These are phyloP conservation scores for Helminthosporium solani DNA, from an alignment of 2,329 filamentous ascomycete genomes.

Conservation along the genomic window DNA sequence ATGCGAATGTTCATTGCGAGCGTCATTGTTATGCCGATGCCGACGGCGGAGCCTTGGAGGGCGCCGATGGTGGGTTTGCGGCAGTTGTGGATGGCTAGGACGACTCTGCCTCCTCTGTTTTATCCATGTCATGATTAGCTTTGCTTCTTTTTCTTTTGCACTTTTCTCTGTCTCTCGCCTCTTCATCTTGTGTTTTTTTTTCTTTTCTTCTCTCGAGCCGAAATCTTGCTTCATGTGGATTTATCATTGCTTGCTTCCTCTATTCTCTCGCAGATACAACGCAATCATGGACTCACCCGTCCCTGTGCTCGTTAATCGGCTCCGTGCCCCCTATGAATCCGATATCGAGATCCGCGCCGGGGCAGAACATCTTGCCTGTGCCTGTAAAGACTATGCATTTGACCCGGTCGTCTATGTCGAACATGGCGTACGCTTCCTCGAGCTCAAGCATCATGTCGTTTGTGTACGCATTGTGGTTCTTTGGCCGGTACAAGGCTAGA, in stretches of 20 bases:
- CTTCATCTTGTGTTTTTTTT: too few species aligned
- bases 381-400: slow-evolving; percentile 58
- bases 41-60: slow-evolving; percentile 58
- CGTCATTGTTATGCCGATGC: slow-evolving; percentile 61
- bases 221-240: too few species aligned
- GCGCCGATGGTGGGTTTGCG: slow-evolving; percentile 59
- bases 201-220: too few species aligned
- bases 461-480: slow-evolving; percentile 70
- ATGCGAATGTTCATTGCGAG: slow-evolving; percentile 58
- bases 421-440: slow-evolving; percentile 53
- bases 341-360: slow-evolving; percentile 57
- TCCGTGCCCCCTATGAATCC: slow-evolving; percentile 51
- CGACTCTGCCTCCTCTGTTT: slow-evolving; percentile 46
- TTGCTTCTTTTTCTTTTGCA: not conserved
- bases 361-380: slow-evolving; percentile 54
- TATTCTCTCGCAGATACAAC: not conserved
- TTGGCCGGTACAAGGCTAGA: slow-evolving; percentile 64
- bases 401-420: slow-evolving; percentile 57
- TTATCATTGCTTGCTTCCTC: too few species aligned
- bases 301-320: slow-evolving; percentile 52
- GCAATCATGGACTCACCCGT: slow-evolving; percentile 47
- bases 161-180: too few species aligned
- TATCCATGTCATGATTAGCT: not conserved
- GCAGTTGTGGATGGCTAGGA: slow-evolving; percentile 58
- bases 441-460: slow-evolving; percentile 63